phyloP scores from a whole-genome alignment of 179 eudicot genomes.

The Spergularia azorica region DNA sequence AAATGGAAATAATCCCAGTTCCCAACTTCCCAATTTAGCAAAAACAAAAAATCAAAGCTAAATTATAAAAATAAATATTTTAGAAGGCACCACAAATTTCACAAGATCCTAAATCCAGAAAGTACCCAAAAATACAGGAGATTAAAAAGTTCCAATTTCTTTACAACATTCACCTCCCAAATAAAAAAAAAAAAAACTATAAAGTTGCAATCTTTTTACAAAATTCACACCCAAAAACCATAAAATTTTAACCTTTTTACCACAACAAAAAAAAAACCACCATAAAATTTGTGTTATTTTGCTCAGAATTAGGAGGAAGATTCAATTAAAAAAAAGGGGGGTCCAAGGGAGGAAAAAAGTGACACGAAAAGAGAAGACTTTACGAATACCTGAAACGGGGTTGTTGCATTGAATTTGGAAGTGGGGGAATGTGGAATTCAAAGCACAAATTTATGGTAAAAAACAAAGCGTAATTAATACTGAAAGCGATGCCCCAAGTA shows the following conservation, averaged over 20 bases:
- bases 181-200: too few relatives aligned
- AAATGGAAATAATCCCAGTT: neutral
- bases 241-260: too few relatives aligned
- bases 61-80: neutral
- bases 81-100: too few relatives aligned
- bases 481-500: neutral
- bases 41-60: neutral
- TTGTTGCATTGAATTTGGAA: constrained; percentile 4
- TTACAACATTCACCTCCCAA: too few relatives aligned
- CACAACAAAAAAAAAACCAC: neutral
- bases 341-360: too few relatives aligned
- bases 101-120: neutral
- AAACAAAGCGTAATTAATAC: constrained; percentile 15
- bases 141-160: too few relatives aligned
- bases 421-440: neutral
- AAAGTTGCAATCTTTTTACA: too few relatives aligned
- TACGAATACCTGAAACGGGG: neutral
- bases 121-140: neutral
- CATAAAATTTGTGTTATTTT: neutral
- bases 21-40: neutral
- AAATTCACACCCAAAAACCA: too few relatives aligned
- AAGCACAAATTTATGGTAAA: neutral
- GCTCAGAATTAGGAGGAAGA: neutral
- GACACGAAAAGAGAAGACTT: neutral
- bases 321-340: neutral